Base-by-base conservation (phyloP, 768 basidiomycete species). In the Nevesoporus exiguus region DNA sequence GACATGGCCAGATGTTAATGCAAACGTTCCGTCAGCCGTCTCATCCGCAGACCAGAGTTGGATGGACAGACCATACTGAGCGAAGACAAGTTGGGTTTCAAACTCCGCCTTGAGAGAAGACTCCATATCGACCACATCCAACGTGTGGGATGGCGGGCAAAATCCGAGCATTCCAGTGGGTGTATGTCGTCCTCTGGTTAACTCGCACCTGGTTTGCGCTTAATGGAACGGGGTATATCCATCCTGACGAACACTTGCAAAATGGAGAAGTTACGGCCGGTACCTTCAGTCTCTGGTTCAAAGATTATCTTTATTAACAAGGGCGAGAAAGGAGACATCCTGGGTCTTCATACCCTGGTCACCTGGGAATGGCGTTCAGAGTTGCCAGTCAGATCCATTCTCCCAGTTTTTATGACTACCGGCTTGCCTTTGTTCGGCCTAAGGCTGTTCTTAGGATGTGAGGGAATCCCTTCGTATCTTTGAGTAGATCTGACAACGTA, bases 161-260 rank as follows among this genome's bases (percentile, higher is more conserved):
- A 30, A 25, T 17, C 10, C 52, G 51, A 49, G 21, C 52, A 6
- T 66, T 70, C 57, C 60, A 30, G 40, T 53, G 52, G 49, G 39
- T 37, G 6, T 70, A 71, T 42, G 14, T 24, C 39, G 40, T 53
- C 50, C 66, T 70, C 24, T 70, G 67, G 67, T 33, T 70, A 21
- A 40, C 58, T 54, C 68, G 68, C 15, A 39, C 60, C 39, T 62
- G 64, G 52, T 65, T 70, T 15, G 74, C 74, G 7, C 51, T 76
- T 19, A 60, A 55, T 47, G 70, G 73, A 19, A 66, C 62, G 7
- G 74, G 67, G 1, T 75, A 75, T 51, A 75, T 76, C 34, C 74
- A 76, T 50, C 74, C 74, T 9, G 74, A 76, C 52, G 74, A 76
- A 59, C 63, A 73, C 52, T 72, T 75, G 59, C 74, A 76, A 60